phyloP scores from a whole-genome alignment of 2,329 filamentous ascomycete genomes.

The Ophiostoma himal-ulmi region DNA sequence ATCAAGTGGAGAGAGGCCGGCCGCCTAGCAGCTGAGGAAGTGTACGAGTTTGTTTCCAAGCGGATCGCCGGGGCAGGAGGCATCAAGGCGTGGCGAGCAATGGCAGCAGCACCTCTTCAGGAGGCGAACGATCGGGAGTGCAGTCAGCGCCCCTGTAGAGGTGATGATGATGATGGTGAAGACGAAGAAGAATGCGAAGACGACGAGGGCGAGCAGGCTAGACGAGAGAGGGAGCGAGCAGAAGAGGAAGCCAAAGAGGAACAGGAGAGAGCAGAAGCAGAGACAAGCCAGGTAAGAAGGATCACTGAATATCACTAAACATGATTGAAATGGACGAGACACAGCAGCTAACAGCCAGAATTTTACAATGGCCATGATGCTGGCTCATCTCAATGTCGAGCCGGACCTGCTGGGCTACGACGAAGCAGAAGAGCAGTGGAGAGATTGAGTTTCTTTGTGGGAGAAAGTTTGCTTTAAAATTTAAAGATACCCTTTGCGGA shows the following conservation, averaged over 20 bases:
- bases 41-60: constrained; percentile 56
- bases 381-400: constrained; percentile 36
- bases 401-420: constrained; percentile 35
- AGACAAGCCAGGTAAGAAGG: background rate
- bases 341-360: constrained; percentile 25
- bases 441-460: constrained; percentile 22
- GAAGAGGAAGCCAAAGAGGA: background rate
- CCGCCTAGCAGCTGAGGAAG: constrained; percentile 60
- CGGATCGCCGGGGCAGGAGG: constrained; percentile 36
- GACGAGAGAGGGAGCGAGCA: background rate
- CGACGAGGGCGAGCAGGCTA: background rate
- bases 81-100: constrained; percentile 30
- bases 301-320: background rate
- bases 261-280: background rate
- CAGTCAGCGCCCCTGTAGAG: background rate
- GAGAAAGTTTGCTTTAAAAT: too few species aligned
- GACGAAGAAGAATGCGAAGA: constrained; percentile 10
- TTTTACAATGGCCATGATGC: constrained; percentile 38
- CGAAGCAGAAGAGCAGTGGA: constrained; percentile 31
- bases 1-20: constrained; percentile 56
- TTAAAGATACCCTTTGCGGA: background rate
- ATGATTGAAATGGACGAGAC: background rate
- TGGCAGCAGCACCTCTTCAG: constrained; percentile 27
- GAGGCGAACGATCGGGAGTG: background rate
- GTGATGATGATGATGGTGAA: background rate